A percentile compares a stretch with the other conserved stretches of the same genome.
These are phyloP conservation scores for Phaffomyces thermotolerans DNA, from an alignment of 805 yeast species.

Conservation along the genomic window DNA sequence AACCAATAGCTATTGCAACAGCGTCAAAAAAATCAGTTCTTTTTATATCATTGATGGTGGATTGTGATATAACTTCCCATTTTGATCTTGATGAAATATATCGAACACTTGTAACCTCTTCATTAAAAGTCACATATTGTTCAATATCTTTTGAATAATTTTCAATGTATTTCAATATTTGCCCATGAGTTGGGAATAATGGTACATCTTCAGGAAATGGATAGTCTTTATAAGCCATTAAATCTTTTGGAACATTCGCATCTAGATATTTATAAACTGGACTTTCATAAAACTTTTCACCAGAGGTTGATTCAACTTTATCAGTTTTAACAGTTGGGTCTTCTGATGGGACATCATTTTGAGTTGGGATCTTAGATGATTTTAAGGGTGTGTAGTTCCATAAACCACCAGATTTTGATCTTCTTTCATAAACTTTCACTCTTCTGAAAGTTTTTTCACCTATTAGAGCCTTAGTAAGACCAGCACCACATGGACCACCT, in stretches of 20 bases:
- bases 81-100: conserved; percentile 17
- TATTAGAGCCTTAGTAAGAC: conserved; percentile 53
- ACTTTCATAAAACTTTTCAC: conserved; percentile 35
- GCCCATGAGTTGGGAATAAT: conserved; percentile 50
- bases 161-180: conserved; percentile 55
- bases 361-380: conserved; percentile 1
- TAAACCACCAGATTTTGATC: conserved; percentile 63
- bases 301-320: conserved; percentile 12
- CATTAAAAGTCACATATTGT: conserved; percentile 34
- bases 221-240: conserved; percentile 58
- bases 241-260: conserved; percentile 56
- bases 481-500: conserved; percentile 72
- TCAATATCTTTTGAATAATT: conserved; percentile 43
- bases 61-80: conserved; percentile 39
- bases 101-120: conserved; percentile 38
- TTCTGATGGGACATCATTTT: conserved; percentile 23
- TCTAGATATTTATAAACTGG: conserved; percentile 62
- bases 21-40: conserved; percentile 43
- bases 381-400: conserved; percentile 49
- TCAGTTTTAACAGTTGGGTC: conserved; percentile 20
- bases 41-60: conserved; percentile 18
- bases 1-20: conserved; percentile 58
- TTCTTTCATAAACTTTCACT: conserved; percentile 54
- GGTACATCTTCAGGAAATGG: conserved; percentile 43
- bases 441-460: conserved; percentile 40